phyloP scores from a whole-genome alignment of 108 stramenopile genomes.

The Cylindrotheca fusiformis region DNA sequence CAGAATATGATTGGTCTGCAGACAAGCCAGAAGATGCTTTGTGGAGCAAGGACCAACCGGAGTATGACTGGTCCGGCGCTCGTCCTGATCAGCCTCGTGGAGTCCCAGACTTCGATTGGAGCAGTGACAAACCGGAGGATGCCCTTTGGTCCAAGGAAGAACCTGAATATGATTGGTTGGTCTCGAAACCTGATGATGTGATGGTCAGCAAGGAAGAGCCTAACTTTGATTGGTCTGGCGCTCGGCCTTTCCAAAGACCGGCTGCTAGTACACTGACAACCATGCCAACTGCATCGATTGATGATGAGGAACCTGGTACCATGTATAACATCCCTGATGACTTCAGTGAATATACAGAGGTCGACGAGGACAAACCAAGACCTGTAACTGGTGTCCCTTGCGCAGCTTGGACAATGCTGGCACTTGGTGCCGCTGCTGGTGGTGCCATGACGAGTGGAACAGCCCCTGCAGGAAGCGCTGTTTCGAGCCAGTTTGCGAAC shows the following conservation, averaged over 20 bases:
- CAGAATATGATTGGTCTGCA: conserved; percentile 4
- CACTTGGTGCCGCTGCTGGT: conserved; percentile 28
- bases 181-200: conserved; percentile 16
- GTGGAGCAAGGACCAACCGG: conserved; percentile 12
- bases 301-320: conserved; percentile 16
- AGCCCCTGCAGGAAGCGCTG: background rate
- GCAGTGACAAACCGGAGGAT: conserved; percentile 11
- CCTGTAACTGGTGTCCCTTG: conserved; percentile 29
- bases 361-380: conserved; percentile 26
- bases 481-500: conserved; percentile 2
- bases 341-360: conserved; percentile 23
- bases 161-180: conserved; percentile 22
- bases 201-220: conserved; percentile 24
- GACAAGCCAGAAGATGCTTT: conserved; percentile 17
- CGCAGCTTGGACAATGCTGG: conserved; percentile 35
- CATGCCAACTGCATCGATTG: conserved; percentile 6
- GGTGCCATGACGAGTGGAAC: conserved; percentile 11
- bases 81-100: conserved; percentile 8
- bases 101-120: conserved; percentile 12
- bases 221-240: conserved; percentile 34
- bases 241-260: conserved; percentile 28
- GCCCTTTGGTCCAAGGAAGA: conserved; percentile 24
- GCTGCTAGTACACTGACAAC: conserved; percentile 7
- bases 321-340: conserved; percentile 14
- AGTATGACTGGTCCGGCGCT: conserved; percentile 29